Conservation (phyloP, 1,284 basidiomycete genomes). For the Mycena citricolor region DNA sequence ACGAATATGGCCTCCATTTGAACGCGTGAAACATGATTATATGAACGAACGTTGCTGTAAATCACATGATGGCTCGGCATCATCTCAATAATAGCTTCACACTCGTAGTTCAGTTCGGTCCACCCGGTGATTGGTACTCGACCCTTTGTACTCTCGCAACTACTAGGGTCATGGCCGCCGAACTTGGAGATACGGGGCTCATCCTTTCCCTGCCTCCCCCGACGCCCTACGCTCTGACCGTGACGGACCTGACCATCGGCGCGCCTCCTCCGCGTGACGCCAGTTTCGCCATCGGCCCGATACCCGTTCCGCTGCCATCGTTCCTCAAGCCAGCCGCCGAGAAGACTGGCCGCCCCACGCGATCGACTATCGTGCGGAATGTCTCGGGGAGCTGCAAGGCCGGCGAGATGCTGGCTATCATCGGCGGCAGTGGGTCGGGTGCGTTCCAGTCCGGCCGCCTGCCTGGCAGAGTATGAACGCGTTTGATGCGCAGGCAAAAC, state of each 20-base stretch:
- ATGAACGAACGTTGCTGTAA: too few relatives aligned
- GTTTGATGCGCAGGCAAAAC: conserved; percentile 9
- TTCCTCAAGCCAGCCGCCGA: conserved; percentile 11
- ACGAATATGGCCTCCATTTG: too few relatives aligned
- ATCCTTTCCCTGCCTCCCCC: conserved; percentile 21
- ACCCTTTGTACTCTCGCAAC: conserved; percentile 6
- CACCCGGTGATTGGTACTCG: background rate
- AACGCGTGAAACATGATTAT: too few relatives aligned
- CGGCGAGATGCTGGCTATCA: conserved; percentile 23
- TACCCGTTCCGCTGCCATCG: conserved; percentile 11
- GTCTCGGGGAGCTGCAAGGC: conserved; percentile 18
- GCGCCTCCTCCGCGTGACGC: conserved; percentile 5
- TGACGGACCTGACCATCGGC: conserved; percentile 19
- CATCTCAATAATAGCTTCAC: background rate
- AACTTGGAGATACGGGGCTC: too few relatives aligned
- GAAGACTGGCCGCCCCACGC: background rate
- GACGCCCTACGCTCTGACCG: conserved; percentile 13
- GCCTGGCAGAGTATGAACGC: background rate
- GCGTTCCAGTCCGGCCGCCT: background rate
- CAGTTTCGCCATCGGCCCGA: background rate
- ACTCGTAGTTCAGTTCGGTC: background rate
- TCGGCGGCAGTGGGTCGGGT: conserved; percentile 21
- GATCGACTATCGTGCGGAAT: conserved; percentile 12
- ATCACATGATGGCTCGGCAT: background rate
- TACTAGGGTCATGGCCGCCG: too few relatives aligned